A percentile compares a stretch with the other conserved stretches of the same genome.
phyloP scores from a whole-genome alignment of 495 filamentous ascomycete species.

The Cryomyces antarcticus region DNA sequence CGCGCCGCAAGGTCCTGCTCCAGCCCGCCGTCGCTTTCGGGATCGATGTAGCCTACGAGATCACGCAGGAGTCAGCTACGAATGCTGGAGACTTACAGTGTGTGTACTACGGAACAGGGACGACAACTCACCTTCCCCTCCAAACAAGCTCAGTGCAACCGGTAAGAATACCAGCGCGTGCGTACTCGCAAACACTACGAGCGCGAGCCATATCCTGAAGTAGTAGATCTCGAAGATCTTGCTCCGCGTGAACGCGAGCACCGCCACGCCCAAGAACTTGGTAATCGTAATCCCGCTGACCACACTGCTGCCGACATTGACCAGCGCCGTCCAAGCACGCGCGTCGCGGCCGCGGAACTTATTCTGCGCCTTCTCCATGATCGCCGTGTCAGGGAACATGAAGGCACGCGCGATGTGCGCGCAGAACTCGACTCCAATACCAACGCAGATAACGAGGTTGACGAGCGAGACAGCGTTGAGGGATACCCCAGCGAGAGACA shows the following conservation, averaged over 20 bases:
- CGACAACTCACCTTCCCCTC: conserved; percentile 46
- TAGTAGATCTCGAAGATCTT: conserved; percentile 99
- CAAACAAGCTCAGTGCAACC: conserved; percentile 68
- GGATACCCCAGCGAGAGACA: conserved; percentile 77
- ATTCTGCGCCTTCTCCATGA: conserved; percentile 53
- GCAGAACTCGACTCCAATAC: conserved; percentile 92
- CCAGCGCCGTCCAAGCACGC: conserved; percentile 73
- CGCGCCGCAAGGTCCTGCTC: conserved; percentile 52
- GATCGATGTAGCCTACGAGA: conserved; percentile 51
- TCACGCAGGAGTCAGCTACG: conserved; percentile 2
- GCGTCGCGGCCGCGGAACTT: conserved; percentile 60
- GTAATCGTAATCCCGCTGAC: conserved; percentile 94
- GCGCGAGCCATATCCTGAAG: conserved; percentile 83
- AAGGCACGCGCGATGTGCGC: conserved; percentile 92
- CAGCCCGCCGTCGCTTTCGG: conserved; percentile 63
- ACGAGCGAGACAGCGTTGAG: conserved; percentile 93
- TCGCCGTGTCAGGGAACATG: conserved; percentile 63
- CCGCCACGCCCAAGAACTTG: conserved; percentile 78
- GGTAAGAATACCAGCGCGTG: conserved; percentile 87
- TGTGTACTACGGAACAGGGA: not conserved
- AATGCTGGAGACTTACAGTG: too few relatives aligned
- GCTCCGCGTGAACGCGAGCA: conserved; percentile 82
- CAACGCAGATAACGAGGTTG: conserved; percentile 89
- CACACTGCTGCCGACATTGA: conserved; percentile 83
- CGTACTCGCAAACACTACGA: conserved; percentile 71